Base-by-base conservation (phyloP, 2,329 filamentous ascomycete species). In the Hirsutella minnesotensis region DNA sequence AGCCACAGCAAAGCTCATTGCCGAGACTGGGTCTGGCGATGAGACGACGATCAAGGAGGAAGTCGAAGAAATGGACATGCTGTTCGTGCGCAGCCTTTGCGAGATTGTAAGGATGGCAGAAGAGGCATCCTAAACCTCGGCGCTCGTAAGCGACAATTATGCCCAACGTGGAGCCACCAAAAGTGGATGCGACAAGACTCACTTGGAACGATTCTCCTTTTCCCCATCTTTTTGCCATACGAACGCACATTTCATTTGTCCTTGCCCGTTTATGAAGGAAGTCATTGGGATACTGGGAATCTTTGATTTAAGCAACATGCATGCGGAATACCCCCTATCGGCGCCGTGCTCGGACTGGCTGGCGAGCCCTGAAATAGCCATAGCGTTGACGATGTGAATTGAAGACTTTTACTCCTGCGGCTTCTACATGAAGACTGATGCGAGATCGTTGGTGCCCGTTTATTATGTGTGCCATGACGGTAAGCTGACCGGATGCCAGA, bases 1-100 rank as follows among this genome's bases (percentile, higher is more conserved):
- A 1, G 60, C 65, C 3, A 75, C 73, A 4, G 64, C 76, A 12
- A 60, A 53, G 45, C 53, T 63, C 42, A 60, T 62, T 52, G 50
- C 59, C 1, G 58, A 59, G 29, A 53, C 51, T 10, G 57, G 53
- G 3, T 40, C 45, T 5, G 49, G 43, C 0, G 57, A 61, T 22
- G 59, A 63, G 16, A 49, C 50, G 16, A 44, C 58, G 38, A 44
- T 60, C 35, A 56, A 61, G 13, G 44, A 51, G 40, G 59, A 60
- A 5, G 48, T 50, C 2, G 53, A 54, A 3, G 59, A 62, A 16
- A 50, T 56, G 0, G 66, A 68, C 24, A 54, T 56, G 43, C 51
- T 65, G 7, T 56, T 68, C n/a, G 51, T 66, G 45, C 54, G 61
- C 36, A 64, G 65, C 34, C 53, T 68, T 2, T 67, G 65, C 40